Conservation (phyloP, 306 rosid species). For the Datisca glomerata region DNA sequence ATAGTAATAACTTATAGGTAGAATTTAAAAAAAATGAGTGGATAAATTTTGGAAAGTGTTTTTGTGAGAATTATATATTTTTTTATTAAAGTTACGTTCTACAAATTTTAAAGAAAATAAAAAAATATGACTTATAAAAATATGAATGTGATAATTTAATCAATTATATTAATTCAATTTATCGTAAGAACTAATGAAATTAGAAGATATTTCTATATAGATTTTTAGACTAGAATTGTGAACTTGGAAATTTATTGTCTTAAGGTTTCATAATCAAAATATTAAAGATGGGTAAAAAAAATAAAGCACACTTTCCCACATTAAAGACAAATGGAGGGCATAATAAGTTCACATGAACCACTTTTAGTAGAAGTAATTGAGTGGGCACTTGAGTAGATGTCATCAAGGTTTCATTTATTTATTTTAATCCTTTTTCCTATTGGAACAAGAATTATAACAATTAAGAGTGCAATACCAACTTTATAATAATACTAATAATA, state of each 20-base stretch:
- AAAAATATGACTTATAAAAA: too few relatives aligned
- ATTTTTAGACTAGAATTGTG: too few relatives aligned
- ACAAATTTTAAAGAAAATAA: too few relatives aligned
- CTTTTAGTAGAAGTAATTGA: conserved; percentile 38
- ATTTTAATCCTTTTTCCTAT: conserved; percentile 9
- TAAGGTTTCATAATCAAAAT: neutral
- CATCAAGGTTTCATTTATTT: neutral
- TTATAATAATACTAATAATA: conserved; percentile 17
- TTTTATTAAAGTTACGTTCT: too few relatives aligned
- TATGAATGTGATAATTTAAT: too few relatives aligned
- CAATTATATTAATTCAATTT: too few relatives aligned
- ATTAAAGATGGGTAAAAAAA: neutral
- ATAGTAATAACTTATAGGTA: too few relatives aligned
- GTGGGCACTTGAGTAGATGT: conserved; percentile 45
- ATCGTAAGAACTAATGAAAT: too few relatives aligned
- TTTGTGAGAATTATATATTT: too few relatives aligned
- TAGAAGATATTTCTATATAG: too few relatives aligned
- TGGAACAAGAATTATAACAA: conserved; percentile 4
- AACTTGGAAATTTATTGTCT: neutral
- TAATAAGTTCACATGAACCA: conserved; percentile 51
- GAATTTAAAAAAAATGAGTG: too few relatives aligned
- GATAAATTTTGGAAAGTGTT: too few relatives aligned
- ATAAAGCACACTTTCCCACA: conserved; percentile 26
- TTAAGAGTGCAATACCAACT: conserved; percentile 11
- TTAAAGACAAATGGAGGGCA: conserved; percentile 54